phyloP scores from a whole-genome alignment of 2,329 filamentous ascomycete species.

The Alternaria sp. region DNA sequence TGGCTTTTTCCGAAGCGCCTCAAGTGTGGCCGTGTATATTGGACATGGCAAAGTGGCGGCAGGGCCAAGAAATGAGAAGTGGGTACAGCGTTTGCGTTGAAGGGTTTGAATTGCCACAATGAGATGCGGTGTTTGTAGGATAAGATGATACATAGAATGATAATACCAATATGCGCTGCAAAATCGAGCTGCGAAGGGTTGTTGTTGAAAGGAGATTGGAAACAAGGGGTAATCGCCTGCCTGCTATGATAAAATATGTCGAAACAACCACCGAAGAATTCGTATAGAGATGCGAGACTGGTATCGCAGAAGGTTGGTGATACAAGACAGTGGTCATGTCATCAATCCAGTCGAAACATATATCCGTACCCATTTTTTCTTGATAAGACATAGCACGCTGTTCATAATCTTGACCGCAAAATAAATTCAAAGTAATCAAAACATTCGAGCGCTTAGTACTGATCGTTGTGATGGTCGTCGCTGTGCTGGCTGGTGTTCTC shows the following conservation, averaged over 20 bases:
- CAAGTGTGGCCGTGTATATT: background rate
- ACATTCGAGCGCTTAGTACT: conserved; percentile 18
- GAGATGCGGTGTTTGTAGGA: conserved; percentile 16
- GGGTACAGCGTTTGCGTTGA: background rate
- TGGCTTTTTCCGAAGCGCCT: background rate
- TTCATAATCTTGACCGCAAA: conserved; percentile 13
- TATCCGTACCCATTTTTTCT: conserved; percentile 9
- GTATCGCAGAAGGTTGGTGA: conserved; percentile 7
- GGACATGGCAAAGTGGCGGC: conserved; percentile 1
- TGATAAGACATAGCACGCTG: conserved; percentile 1
- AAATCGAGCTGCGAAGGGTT: background rate
- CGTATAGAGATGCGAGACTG: conserved; percentile 20
- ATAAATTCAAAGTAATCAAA: conserved; percentile 5
- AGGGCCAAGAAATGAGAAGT: conserved; percentile 4
- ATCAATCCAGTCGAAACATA: conserved; percentile 17
- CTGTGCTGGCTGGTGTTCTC: conserved; percentile 42
- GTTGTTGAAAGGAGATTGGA: background rate
- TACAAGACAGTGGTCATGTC: conserved; percentile 7
- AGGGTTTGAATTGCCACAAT: background rate
- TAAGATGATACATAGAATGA: conserved; percentile 44
- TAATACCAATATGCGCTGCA: conserved; percentile 32
- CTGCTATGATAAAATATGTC: conserved; percentile 7
- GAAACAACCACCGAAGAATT: conserved; percentile 31
- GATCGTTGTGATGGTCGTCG: conserved; percentile 37
- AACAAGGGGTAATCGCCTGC: conserved; percentile 7